Evolutionary conservation across 768 basidiomycete genomes (phyloP), one percentile per base, ranked within the genome.

Genomic region (Leccinum boreale): DNA sequence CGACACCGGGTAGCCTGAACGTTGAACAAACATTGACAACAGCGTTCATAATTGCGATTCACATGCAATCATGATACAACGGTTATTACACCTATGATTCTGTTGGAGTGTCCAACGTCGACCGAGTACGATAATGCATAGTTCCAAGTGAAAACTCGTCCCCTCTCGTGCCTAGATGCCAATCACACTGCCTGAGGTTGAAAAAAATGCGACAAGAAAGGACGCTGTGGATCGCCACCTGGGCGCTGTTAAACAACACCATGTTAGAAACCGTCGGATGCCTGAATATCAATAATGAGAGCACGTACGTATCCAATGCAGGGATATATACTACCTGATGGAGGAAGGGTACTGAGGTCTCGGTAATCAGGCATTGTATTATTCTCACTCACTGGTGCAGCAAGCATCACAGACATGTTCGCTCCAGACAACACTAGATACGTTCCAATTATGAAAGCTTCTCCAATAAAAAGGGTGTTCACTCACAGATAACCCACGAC

Each of bases 151-250:
- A 47, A 14, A 53, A 3, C 3, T 36, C 58, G 0, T 47, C 10
- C n/a, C 8, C 23, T 1, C 9, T 17, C 17, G 19, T 29, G 5
- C 24, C 39, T 1, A 23, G 26, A 17, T 50, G 39, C 39, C 35
- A 31, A 35, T 67, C 61, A 28, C 64, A 66, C 21, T 61, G 52
- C 19, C 53, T 58, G 4, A 72, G 69, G 42, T 35, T 35, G 15
- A 35, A 35, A 15, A 35, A 35, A 15, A 35, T 35, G 15, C 35
- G 35, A 35, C 35, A 64, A 31, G 66, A 61, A 11, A 70, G 61
- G 14, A 73, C 47, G 26, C 69, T 50, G 19, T 71, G 69, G 29
- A 70, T 29, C 1, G 65, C 71, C 35, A 72, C 57, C 50, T 71
- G 69, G 3, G 69, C 69, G n/a, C 68, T 69, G 35, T 61, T 31